phyloP scores from a whole-genome alignment of 306 rosid species.

The Gillenia trifoliata region DNA sequence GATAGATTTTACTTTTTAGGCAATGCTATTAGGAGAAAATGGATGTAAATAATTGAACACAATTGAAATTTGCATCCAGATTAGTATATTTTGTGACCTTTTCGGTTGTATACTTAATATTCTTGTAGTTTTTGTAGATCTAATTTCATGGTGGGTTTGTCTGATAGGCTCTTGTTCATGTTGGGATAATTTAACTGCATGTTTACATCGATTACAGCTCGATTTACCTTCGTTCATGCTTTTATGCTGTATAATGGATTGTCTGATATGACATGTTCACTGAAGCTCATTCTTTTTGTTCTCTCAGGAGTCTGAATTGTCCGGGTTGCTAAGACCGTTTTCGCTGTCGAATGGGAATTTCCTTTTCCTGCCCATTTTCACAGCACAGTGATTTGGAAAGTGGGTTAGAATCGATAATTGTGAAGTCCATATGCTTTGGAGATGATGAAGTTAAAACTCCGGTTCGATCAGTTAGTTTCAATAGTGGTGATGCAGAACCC shows the following conservation, averaged over 20 bases:
- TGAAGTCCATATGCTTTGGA: slow-evolving; percentile 68
- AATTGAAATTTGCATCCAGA: background rate
- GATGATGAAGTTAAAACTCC: slow-evolving; percentile 47
- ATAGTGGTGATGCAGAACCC: slow-evolving; percentile 57
- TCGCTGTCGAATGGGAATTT: slow-evolving; percentile 61
- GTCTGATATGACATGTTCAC: slow-evolving; percentile 14
- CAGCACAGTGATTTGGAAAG: slow-evolving; percentile 53
- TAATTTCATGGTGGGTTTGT: slow-evolving; percentile 9
- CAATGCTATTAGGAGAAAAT: background rate
- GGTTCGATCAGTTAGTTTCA: slow-evolving; percentile 65
- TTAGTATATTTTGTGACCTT: background rate
- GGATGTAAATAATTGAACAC: background rate
- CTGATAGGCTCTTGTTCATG: slow-evolving; percentile 6
- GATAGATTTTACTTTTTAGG: slow-evolving; percentile 6
- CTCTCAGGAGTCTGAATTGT: slow-evolving; percentile 33
- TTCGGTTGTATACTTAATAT: background rate
- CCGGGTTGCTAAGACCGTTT: slow-evolving; percentile 19
- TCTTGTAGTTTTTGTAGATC: slow-evolving; percentile 10
- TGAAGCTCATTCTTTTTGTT: slow-evolving; percentile 12
- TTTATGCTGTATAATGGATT: slow-evolving; percentile 5
- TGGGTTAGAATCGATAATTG: slow-evolving; percentile 53
- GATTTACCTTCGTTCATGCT: background rate
- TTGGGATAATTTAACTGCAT: background rate
- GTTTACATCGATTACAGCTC: slow-evolving; percentile 6
- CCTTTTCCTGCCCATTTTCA: slow-evolving; percentile 72